phyloP scores from a whole-genome alignment of 2,329 filamentous ascomycete species.

The Eurotiales sp. region DNA sequence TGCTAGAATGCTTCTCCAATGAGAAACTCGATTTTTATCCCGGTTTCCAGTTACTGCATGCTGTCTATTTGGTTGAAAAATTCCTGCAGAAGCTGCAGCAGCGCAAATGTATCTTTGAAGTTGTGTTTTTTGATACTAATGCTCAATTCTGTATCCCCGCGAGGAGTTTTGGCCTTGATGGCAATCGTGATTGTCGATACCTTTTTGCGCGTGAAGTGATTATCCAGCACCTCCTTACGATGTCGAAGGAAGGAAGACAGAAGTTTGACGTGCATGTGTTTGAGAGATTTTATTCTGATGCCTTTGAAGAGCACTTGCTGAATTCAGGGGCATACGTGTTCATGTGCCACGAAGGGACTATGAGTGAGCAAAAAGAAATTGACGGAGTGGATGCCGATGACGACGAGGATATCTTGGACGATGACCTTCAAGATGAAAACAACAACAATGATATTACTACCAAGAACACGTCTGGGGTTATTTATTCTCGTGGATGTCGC shows the following conservation, averaged over 20 bases:
- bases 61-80: slow-evolving; percentile 12
- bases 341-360: slow-evolving; percentile 62
- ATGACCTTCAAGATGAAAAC: not conserved
- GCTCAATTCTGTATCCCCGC: slow-evolving; percentile 9
- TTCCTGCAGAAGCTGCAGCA: slow-evolving; percentile 10
- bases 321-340: slow-evolving; percentile 60
- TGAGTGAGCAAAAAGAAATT: not conserved
- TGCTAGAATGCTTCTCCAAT: slow-evolving; percentile 15
- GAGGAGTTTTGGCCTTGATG: too few relatives aligned
- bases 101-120: slow-evolving; percentile 13
- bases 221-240: slow-evolving; percentile 58
- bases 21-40: slow-evolving; percentile 10
- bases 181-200: too few relatives aligned
- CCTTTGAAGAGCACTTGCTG: slow-evolving; percentile 56
- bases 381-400: not conserved
- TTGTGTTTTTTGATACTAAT: slow-evolving; percentile 15
- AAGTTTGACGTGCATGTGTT: not conserved
- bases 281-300: slow-evolving; percentile 22
- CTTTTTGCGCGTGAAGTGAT: slow-evolving; percentile 60
- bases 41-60: slow-evolving; percentile 16
- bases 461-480: slow-evolving; percentile 7
- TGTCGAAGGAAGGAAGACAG: slow-evolving; percentile 25
- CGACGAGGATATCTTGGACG: not conserved
- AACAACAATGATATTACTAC: slow-evolving; percentile 28
- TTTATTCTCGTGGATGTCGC: not conserved